phyloP scores from a whole-genome alignment of 148 eudicot species.

The Selenicereus undatus region DNA sequence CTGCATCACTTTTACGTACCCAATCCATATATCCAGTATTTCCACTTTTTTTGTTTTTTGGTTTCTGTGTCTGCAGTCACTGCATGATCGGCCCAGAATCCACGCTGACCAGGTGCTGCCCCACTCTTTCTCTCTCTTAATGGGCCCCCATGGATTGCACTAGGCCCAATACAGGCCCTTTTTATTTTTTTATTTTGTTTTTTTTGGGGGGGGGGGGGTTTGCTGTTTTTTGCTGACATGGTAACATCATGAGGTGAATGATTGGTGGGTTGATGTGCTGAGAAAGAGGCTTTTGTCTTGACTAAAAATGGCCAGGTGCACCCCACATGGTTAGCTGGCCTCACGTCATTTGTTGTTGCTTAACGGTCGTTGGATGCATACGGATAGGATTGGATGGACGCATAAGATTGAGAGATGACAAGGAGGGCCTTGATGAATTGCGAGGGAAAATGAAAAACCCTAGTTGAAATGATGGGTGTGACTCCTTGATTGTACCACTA shows the following conservation, averaged over 20 bases:
- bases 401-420: conserved; percentile 18
- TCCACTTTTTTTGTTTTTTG: background rate
- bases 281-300: conserved; percentile 9
- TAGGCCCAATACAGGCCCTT: conserved; percentile 17
- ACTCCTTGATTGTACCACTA: background rate
- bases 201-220: background rate
- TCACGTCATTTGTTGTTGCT: background rate
- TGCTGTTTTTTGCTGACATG: background rate
- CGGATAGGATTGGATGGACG: conserved; percentile 9
- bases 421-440: background rate
- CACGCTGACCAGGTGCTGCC: conserved; percentile 49
- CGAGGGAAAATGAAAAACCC: background rate
- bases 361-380: conserved; percentile 20
- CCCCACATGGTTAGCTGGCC: conserved; percentile 7
- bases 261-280: conserved; percentile 16
- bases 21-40: background rate
- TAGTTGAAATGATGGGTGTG: conserved; percentile 18
- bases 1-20: conserved; percentile 14
- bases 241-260: conserved; percentile 19
- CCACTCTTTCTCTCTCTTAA: conserved; percentile 2
- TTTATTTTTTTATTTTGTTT: background rate
- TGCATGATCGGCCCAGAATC: conserved; percentile 43
- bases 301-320: conserved; percentile 11
- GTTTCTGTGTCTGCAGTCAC: background rate
- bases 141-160: conserved; percentile 18